Evolutionary conservation across 805 yeast genomes (phyloP).

Genomic region (Candida alai): DNA sequence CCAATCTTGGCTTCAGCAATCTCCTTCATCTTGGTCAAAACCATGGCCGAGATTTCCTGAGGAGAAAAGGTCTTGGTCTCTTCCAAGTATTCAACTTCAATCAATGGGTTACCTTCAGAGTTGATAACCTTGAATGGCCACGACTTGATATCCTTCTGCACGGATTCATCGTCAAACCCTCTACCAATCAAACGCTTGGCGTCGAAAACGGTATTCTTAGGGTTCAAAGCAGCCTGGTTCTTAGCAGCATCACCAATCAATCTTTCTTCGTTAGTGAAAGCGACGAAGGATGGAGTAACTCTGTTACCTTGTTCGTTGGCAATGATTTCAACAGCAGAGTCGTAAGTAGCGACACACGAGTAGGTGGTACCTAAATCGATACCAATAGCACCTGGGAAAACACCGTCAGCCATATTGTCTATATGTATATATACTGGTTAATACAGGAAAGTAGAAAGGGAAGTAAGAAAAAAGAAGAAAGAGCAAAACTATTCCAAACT

Average conservation of each 20-base stretch:
- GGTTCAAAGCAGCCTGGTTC: slow-evolving; percentile 50
- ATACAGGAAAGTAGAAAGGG: slow-evolving; percentile 5
- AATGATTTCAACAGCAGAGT: slow-evolving; percentile 47
- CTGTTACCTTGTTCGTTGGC: slow-evolving; percentile 52
- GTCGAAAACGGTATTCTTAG: slow-evolving; percentile 47
- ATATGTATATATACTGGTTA: slow-evolving; percentile 7
- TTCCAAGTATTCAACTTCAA: slow-evolving; percentile 45
- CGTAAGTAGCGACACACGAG: slow-evolving; percentile 50
- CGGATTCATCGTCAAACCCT: slow-evolving; percentile 57
- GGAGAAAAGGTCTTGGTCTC: slow-evolving; percentile 47
- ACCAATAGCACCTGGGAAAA: slow-evolving; percentile 86
- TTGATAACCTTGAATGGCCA: slow-evolving; percentile 47
- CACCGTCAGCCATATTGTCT: slow-evolving; percentile 87
- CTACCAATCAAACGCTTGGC: slow-evolving; percentile 57
- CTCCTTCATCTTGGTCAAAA: slow-evolving; percentile 50
- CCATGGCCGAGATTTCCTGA: slow-evolving; percentile 48
- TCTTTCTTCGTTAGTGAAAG: slow-evolving; percentile 47
- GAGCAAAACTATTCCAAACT: slow-evolving; percentile 3
- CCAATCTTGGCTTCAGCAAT: slow-evolving; percentile 91
- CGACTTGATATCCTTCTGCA: slow-evolving; percentile 51
- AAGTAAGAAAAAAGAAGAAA: slow-evolving; percentile 11
- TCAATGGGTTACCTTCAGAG: slow-evolving; percentile 44
- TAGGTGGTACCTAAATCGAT: slow-evolving; percentile 51
- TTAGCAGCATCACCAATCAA: slow-evolving; percentile 51
- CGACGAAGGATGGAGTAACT: slow-evolving; percentile 49